Conservation (phyloP, 495 filamentous ascomycete genomes). For the Penicillium mononematosum region DNA sequence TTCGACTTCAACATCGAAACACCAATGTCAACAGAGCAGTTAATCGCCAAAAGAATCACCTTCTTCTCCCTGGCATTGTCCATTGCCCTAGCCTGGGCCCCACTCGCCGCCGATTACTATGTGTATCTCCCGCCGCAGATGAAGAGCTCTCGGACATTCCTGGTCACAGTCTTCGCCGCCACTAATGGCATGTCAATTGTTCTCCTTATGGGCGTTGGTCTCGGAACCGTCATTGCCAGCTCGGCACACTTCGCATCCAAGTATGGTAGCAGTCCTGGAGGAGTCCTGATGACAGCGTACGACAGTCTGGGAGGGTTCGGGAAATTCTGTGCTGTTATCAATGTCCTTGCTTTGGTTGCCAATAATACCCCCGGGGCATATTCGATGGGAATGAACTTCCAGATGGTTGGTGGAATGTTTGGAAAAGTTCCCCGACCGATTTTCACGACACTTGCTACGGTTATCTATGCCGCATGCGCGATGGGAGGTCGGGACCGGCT, state of each 20-base stretch:
- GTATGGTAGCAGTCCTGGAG: conserved; percentile 59
- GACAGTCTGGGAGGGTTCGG: conserved; percentile 63
- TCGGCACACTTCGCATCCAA: conserved; percentile 53
- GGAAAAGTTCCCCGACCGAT: conserved; percentile 67
- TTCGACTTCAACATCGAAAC: conserved; percentile 57
- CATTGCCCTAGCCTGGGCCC: conserved; percentile 53
- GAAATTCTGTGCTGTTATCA: conserved; percentile 66
- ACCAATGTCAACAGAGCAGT: conserved; percentile 33
- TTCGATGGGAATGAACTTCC: conserved; percentile 70
- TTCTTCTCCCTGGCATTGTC: conserved; percentile 64
- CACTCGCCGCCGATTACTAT: conserved; percentile 55
- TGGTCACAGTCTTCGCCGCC: conserved; percentile 51
- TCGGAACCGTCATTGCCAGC: conserved; percentile 58
- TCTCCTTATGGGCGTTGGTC: conserved; percentile 68
- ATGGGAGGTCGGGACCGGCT: conserved; percentile 50
- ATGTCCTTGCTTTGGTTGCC: conserved; percentile 65
- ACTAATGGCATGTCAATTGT: conserved; percentile 53
- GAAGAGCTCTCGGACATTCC: conserved; percentile 43
- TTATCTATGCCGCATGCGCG: conserved; percentile 46
- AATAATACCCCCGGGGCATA: conserved; percentile 71
- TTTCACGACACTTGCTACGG: conserved; percentile 50
- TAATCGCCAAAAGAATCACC: conserved; percentile 59
- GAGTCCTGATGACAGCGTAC: conserved; percentile 65
- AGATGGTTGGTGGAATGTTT: conserved; percentile 63
- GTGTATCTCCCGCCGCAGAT: conserved; percentile 56